A percentile compares a stretch with the other conserved stretches of the same genome.
Conservation (phyloP, 495 filamentous ascomycete genomes). For the Penicillium salamii region DNA sequence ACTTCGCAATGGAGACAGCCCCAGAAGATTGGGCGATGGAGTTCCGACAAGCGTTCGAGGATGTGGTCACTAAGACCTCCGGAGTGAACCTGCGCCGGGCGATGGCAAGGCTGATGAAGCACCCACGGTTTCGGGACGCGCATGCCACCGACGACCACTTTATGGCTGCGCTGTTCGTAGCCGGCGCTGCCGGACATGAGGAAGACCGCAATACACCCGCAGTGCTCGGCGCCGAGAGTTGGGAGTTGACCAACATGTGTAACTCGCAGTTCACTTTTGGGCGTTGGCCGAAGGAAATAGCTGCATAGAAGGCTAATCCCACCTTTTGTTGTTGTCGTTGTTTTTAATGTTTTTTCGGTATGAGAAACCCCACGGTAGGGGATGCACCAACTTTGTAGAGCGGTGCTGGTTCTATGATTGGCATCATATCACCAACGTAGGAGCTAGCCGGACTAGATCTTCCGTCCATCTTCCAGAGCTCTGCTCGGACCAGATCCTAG, state of each 20-base stretch:
- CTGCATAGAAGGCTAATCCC: conserved; percentile 3
- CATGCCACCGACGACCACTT: conserved; percentile 66
- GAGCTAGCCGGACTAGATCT: conserved; percentile 9
- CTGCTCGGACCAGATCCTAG: conserved; percentile 18
- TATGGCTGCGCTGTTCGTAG: conserved; percentile 56
- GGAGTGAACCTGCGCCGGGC: conserved; percentile 47
- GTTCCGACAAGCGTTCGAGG: conserved; percentile 58
- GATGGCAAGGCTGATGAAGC: conserved; percentile 58
- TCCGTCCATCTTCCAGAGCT: conserved; percentile 14
- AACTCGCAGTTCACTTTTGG: conserved; percentile 58
- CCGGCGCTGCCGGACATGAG: conserved; percentile 48
- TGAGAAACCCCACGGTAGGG: no score
- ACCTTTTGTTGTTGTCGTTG: no score
- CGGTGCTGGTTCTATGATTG: no score
- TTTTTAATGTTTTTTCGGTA: no score
- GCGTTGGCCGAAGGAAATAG: conserved; percentile 21
- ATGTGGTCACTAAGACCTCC: conserved; percentile 47
- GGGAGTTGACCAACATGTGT: conserved; percentile 66
- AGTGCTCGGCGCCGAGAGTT: conserved; percentile 53
- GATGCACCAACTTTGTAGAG: no score
- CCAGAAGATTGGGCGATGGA: conserved; percentile 56
- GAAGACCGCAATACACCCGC: conserved; percentile 44
- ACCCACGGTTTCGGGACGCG: conserved; percentile 56
- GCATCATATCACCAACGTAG: conserved; percentile 22
- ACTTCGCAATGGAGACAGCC: conserved; percentile 54